phyloP scores from a whole-genome alignment of 2,329 filamentous ascomycete genomes.

The Ophiognomonia clavigignenti-juglandacearum region DNA sequence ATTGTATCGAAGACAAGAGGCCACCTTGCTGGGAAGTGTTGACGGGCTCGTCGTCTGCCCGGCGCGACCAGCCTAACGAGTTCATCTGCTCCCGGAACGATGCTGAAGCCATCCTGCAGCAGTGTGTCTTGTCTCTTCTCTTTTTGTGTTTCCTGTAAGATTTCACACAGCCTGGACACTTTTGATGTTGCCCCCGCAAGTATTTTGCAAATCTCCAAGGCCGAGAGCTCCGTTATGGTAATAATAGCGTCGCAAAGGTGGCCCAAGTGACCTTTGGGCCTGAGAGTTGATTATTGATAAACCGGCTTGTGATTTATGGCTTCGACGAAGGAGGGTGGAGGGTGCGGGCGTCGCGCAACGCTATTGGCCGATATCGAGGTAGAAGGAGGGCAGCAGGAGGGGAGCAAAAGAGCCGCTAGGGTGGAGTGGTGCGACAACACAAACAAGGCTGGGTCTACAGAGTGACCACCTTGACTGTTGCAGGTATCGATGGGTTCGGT shows the following conservation, averaged over 20 bases:
- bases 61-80: conserved; percentile 88
- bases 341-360: conserved; percentile 9
- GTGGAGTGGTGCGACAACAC: conserved; percentile 14
- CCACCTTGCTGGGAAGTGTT: conserved; percentile 68
- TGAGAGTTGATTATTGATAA: conserved; percentile 17
- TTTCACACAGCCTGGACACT: too few species aligned
- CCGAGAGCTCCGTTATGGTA: conserved; percentile 9
- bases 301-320: conserved; percentile 22
- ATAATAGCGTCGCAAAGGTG: conserved; percentile 16
- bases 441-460: conserved; percentile 11
- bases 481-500: background rate
- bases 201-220: conserved; percentile 2
- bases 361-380: conserved; percentile 19
- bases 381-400: conserved; percentile 16
- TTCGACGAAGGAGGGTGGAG: conserved; percentile 12
- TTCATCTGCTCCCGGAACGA: conserved; percentile 94
- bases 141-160: too few species aligned
- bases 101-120: conserved; percentile 66
- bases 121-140: conserved; percentile 2
- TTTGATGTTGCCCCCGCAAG: background rate
- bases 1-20: conserved; percentile 75
- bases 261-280: conserved; percentile 23
- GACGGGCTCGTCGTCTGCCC: conserved; percentile 70
- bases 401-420: conserved; percentile 17
- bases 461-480: conserved; percentile 4